Base-by-base conservation (phyloP, 2,329 filamentous ascomycete genomes). In the Aspergillus sp. region DNA sequence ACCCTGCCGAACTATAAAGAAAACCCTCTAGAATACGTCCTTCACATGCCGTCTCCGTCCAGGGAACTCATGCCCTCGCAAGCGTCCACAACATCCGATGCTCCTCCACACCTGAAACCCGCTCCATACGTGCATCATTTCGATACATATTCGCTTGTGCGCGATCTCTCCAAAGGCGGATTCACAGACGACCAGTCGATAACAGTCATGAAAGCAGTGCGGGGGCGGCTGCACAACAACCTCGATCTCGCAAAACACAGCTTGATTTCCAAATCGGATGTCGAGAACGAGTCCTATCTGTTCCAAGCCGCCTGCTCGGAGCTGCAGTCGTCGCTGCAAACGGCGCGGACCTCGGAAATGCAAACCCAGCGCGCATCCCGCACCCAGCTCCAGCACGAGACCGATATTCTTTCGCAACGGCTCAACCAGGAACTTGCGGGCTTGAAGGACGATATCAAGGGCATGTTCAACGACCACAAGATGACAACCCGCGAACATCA, bases 241-340 rank as follows among this genome's bases (percentile, higher is more conserved):
- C 70, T 96, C 36, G 78, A 86, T 35, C 67, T 86, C 10, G 91
- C 91, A 29, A 81, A 82, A 51, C 71, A 78, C 29, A 82, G 78
- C 2, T 68, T 96, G 6, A 83, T 95, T 8, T 86, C 80, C 57
- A 95, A 94, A 60, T 86, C 80, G 27, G 85, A 94, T 49, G 82
- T 94, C 24, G 89, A 96, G 55, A 98, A 96, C 57, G 84, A 95
- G 60, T 80, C 80, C 5, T 98, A 98, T 55, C 72, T 98, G 8
- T 98, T 98, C 66, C 76, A 82, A 33, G 91, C 91, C 2, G 91
- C 91, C 2, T 95, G 89, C 57, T 88, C 83, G 3, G 91, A 98
- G 63, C 72, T 98, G 20, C 77, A 79, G 47, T 88, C 86, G 15
- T 91, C 95, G 55, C 78, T 96, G 12, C 79, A 76, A 43, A 86